phyloP scores from a whole-genome alignment of 768 basidiomycete species.

The Lactarius trivialis region DNA sequence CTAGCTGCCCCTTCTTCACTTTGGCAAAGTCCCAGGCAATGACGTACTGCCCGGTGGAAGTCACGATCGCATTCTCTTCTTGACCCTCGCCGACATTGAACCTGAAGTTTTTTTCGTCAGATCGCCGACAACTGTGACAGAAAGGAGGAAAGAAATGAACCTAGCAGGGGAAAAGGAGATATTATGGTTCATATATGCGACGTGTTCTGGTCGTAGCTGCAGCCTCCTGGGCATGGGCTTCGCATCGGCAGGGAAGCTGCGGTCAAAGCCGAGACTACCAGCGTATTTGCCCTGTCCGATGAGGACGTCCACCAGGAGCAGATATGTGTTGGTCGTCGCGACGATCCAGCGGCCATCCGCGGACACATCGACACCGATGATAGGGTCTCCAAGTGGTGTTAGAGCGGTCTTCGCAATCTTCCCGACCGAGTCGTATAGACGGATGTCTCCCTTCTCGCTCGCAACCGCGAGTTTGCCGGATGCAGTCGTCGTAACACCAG shows the following conservation, averaged over 20 bases:
- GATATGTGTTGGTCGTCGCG: constrained; percentile 90
- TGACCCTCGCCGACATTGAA: constrained; percentile 89
- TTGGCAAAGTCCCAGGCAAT: constrained; percentile 97
- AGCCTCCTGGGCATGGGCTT: constrained; percentile 89
- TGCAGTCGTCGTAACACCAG: constrained; percentile 83
- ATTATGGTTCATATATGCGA: constrained; percentile 86
- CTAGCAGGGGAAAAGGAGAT: constrained; percentile 91
- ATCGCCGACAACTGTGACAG: background rate
- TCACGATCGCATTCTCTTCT: constrained; percentile 92
- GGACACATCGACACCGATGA: constrained; percentile 90
- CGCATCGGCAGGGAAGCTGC: constrained; percentile 89
- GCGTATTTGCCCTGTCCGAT: constrained; percentile 87
- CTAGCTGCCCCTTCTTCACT: constrained; percentile 85
- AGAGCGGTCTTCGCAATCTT: constrained; percentile 99
- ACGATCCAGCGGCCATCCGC: constrained; percentile 92
- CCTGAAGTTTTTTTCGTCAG: constrained; percentile 35
- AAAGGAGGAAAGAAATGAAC: constrained; percentile 35
- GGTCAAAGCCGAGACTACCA: constrained; percentile 83
- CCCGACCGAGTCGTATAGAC: constrained; percentile 91
- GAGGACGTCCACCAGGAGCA: constrained; percentile 89
- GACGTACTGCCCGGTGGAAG: constrained; percentile 86
- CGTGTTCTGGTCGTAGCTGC: constrained; percentile 84
- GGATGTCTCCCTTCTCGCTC: constrained; percentile 93
- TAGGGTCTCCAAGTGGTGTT: constrained; percentile 91
- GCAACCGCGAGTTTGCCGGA: constrained; percentile 85